phyloP scores from a whole-genome alignment of 305 asterid species.

The Fraxinus dipetala region DNA sequence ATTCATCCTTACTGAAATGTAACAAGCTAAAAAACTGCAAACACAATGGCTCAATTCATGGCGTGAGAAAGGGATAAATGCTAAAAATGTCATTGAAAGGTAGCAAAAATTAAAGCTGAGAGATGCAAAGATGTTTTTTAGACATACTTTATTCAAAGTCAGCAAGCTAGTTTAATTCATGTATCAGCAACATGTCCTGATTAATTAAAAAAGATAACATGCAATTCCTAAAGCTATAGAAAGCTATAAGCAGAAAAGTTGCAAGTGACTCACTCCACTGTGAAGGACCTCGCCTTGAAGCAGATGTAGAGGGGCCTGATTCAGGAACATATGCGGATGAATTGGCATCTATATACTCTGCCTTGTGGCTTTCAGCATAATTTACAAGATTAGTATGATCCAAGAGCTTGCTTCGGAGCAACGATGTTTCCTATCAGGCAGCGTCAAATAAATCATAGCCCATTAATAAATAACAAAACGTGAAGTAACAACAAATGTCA shows the following conservation, averaged over 20 bases:
- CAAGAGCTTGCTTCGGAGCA: constrained; percentile 71
- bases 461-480: background rate
- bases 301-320: constrained; percentile 67
- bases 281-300: constrained; percentile 56
- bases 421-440: constrained; percentile 66
- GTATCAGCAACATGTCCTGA: constrained; percentile 11
- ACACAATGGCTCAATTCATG: background rate
- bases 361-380: constrained; percentile 64
- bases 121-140: background rate
- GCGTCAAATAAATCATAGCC: constrained; percentile 11
- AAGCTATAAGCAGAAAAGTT: background rate
- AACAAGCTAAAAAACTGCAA: background rate
- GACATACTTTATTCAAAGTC: background rate
- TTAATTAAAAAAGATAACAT: background rate
- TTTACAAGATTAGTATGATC: constrained; percentile 64
- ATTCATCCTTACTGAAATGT: background rate
- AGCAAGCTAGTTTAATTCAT: constrained; percentile 9
- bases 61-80: background rate
- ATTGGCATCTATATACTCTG: constrained; percentile 51
- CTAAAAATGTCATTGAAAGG: background rate
- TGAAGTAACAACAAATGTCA: background rate
- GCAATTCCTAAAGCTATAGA: background rate
- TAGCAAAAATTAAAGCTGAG: background rate
- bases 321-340: constrained; percentile 47
- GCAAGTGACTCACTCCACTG: constrained; percentile 63